Evolutionary conservation across 345 rosid genomes (phyloP).

Genomic region (Sisymbrium altissimum): DNA sequence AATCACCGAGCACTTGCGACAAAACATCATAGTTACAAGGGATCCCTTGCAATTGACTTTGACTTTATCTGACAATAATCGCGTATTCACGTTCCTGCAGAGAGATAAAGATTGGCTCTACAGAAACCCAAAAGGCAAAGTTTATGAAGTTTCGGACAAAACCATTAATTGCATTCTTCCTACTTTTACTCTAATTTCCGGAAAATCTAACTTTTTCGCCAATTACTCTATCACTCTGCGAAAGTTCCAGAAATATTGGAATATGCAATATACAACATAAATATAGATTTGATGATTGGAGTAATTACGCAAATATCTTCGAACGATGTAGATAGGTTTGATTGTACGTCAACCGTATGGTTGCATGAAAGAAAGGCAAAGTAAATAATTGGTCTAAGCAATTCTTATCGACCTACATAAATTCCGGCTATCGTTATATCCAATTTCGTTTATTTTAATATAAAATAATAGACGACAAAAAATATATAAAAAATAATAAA

Average conservation of each 20-base stretch:
- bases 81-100: slow-evolving; percentile 16
- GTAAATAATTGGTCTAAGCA: not conserved
- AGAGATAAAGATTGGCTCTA: slow-evolving; percentile 28
- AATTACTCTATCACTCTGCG: not conserved
- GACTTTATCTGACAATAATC: slow-evolving; percentile 22
- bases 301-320: not conserved
- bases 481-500: too few relatives aligned
- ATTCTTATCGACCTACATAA: not conserved
- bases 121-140: slow-evolving; percentile 34
- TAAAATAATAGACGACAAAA: too few relatives aligned
- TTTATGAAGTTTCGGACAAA: slow-evolving; percentile 23
- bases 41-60: too few relatives aligned
- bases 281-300: not conserved
- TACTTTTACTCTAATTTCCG: not conserved
- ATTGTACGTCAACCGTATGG: not conserved
- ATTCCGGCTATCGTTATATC: not conserved
- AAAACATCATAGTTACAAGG: slow-evolving; percentile 7
- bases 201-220: not conserved
- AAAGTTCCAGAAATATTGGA: slow-evolving; percentile 31
- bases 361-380: not conserved
- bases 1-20: slow-evolving; percentile 6
- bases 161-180: slow-evolving; percentile 12
- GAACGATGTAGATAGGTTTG: not conserved
- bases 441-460: not conserved
- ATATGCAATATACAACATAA: not conserved